Conservation (phyloP, 1,284 basidiomycete genomes). For the Fomitopsis betulina region DNA sequence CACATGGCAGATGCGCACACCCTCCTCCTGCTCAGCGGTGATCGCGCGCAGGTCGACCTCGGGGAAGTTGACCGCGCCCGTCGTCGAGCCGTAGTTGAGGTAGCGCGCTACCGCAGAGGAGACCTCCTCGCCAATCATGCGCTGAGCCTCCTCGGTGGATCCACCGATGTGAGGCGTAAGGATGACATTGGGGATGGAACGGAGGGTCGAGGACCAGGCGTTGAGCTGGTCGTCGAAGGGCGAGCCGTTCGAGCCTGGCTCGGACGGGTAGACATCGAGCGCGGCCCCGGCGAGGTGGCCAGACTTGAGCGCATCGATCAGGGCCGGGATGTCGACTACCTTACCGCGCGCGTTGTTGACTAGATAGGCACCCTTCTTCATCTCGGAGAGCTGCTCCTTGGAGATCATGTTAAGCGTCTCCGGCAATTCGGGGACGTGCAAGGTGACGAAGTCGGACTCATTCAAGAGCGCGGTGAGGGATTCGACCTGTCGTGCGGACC, state of each 20-base stretch:
- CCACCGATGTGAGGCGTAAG: conserved; percentile 99
- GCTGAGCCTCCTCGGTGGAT: conserved; percentile 97
- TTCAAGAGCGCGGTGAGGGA: conserved; percentile 76
- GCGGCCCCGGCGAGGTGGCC: conserved; percentile 92
- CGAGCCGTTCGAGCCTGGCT: conserved; percentile 89
- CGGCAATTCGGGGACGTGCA: conserved; percentile 95
- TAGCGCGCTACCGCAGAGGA: conserved; percentile 83
- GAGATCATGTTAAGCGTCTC: conserved; percentile 97
- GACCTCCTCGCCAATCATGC: conserved; percentile 97
- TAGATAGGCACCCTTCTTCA: conserved; percentile 95
- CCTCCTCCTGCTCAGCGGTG: conserved; percentile 74
- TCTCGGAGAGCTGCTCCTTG: conserved; percentile 70
- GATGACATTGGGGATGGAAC: conserved; percentile 82
- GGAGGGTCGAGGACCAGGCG: conserved; percentile 72
- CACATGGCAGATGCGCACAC: conserved; percentile 90
- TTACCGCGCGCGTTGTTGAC: conserved; percentile 97
- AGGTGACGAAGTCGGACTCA: conserved; percentile 89
- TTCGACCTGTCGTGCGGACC: conserved; percentile 88
- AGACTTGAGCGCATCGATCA: conserved; percentile 79
- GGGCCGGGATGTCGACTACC: conserved; percentile 92
- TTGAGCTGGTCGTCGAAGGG: conserved; percentile 86
- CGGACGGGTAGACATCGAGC: conserved; percentile 92
- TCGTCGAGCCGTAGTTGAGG: conserved; percentile 87
- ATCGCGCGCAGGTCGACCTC: conserved; percentile 96
- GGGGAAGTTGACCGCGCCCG: conserved; percentile 98